phyloP scores from a whole-genome alignment of 805 yeast species.

The Wickerhamiella qilinensis region DNA sequence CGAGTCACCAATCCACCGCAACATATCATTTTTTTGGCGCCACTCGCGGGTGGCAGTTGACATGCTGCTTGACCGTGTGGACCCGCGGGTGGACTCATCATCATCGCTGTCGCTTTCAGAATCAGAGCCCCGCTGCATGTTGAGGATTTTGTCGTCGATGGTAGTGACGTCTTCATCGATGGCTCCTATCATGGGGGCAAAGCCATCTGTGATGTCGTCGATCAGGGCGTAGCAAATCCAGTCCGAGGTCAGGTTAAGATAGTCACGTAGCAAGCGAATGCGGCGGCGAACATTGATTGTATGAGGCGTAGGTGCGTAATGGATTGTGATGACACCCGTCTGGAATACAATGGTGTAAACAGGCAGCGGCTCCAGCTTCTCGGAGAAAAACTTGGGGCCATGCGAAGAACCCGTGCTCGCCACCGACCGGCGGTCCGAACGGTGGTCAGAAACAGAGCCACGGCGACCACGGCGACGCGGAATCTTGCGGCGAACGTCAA shows the following conservation, averaged over 20 bases:
- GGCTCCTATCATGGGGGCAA: conserved; percentile 89
- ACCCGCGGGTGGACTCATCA: conserved; percentile 21
- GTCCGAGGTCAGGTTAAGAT: conserved; percentile 77
- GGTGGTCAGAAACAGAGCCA: neutral
- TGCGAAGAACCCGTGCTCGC: neutral
- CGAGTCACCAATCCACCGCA: conserved; percentile 87
- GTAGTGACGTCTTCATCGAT: conserved; percentile 87
- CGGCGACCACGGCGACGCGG: conserved; percentile 3
- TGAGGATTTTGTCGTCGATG: conserved; percentile 83
- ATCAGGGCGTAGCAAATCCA: conserved; percentile 96
- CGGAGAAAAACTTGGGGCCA: conserved; percentile 1
- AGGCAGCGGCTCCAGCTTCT: conserved; percentile 70
- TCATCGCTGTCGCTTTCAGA: conserved; percentile 28
- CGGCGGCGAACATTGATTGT: conserved; percentile 91
- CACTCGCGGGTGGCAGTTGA: conserved; percentile 43
- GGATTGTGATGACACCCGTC: conserved; percentile 84
- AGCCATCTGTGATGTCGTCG: conserved; percentile 94
- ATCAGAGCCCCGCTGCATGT: conserved; percentile 56
- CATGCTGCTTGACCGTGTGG: conserved; percentile 17
- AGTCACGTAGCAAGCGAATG: conserved; percentile 74
- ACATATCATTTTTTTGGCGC: conserved; percentile 89
- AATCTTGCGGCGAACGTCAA: conserved; percentile 37
- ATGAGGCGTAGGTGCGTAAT: conserved; percentile 88
- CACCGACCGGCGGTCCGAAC: neutral
- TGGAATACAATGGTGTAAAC: conserved; percentile 86